A percentile compares a stretch with the other conserved stretches of the same genome.
phyloP scores from a whole-genome alignment of 371 early-diverging fungal species.

The Rhizopus sp. region DNA sequence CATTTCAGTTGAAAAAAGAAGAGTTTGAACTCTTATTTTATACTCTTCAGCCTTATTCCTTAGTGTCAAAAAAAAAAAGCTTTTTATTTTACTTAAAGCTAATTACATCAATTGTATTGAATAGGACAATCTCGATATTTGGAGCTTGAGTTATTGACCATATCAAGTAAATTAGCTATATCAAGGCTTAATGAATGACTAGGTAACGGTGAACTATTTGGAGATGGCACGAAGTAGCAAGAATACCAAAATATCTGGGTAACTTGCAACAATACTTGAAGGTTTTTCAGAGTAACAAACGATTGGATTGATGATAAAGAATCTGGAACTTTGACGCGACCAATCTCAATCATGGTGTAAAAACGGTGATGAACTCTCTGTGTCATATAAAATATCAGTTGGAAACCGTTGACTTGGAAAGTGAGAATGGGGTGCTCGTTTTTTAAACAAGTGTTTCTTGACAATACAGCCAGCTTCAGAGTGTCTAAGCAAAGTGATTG shows the following conservation, averaged over 20 bases:
- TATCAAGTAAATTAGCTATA: slow-evolving; percentile 18
- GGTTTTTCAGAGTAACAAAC: slow-evolving; percentile 16
- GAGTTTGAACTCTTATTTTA: slow-evolving; percentile 10
- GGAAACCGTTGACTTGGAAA: slow-evolving; percentile 20
- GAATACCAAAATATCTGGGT: slow-evolving; percentile 17
- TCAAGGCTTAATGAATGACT: slow-evolving; percentile 19
- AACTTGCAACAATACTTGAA: slow-evolving; percentile 14
- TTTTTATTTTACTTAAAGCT: slow-evolving; percentile 5
- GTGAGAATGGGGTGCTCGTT: slow-evolving; percentile 14
- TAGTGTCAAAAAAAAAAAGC: slow-evolving; percentile 1
- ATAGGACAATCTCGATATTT: slow-evolving; percentile 21
- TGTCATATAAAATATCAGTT: slow-evolving; percentile 19
- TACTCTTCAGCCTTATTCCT: no score
- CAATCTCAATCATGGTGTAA: slow-evolving; percentile 21
- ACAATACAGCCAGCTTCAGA: slow-evolving; percentile 19
- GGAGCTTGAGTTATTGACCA: slow-evolving; percentile 17
- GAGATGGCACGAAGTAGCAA: slow-evolving; percentile 14
- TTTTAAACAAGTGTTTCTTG: slow-evolving; percentile 23
- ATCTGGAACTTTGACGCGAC: slow-evolving; percentile 16
- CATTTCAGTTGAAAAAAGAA: slow-evolving; percentile 11
- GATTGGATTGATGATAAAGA: slow-evolving; percentile 18
- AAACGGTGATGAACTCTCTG: slow-evolving; percentile 17
- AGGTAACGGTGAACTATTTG: slow-evolving; percentile 13
- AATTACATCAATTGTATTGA: slow-evolving; percentile 10
- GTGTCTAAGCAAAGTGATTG: slow-evolving; percentile 18